phyloP scores from a whole-genome alignment of 495 filamentous ascomycete genomes.

The Podospora bellae-mahoneyi region DNA sequence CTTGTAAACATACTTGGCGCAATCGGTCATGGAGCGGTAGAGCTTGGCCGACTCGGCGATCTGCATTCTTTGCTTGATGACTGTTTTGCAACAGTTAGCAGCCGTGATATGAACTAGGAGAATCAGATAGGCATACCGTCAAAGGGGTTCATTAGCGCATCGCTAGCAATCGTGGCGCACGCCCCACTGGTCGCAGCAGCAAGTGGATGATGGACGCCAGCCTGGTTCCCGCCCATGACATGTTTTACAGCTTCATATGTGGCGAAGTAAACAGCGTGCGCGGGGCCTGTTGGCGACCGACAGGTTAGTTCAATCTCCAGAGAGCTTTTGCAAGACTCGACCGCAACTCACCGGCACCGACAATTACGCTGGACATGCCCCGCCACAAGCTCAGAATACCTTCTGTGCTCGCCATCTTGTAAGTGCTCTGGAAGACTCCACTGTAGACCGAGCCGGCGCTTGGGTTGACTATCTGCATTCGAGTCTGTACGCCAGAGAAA shows the following conservation, averaged over 20 bases:
- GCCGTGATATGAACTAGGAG: constrained; percentile 16
- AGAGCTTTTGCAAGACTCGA: constrained; percentile 5
- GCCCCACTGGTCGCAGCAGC: constrained; percentile 91
- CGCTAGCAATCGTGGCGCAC: constrained; percentile 90
- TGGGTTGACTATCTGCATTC: constrained; percentile 94
- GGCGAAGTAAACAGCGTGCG: constrained; percentile 96
- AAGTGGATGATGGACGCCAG: constrained; percentile 84
- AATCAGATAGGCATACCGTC: constrained; percentile 62
- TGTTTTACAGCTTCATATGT: constrained; percentile 98
- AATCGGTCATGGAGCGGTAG: constrained; percentile 79
- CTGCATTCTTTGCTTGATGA: constrained; percentile 99
- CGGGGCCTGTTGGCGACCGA: constrained; percentile 63
- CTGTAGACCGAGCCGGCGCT: constrained; percentile 81
- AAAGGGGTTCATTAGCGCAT: constrained; percentile 99
- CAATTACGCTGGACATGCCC: constrained; percentile 91
- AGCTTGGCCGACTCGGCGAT: constrained; percentile 83
- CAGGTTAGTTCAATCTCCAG: constrained; percentile 21
- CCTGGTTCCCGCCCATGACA: constrained; percentile 85
- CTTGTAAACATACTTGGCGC: constrained; percentile 79
- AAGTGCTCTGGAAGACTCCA: constrained; percentile 86
- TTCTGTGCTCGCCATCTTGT: constrained; percentile 85
- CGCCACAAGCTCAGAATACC: constrained; percentile 90
- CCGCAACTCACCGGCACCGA: constrained; percentile 78
- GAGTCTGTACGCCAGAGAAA: constrained; percentile 60
- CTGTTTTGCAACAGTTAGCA: constrained; percentile 42